Conservation (phyloP, 2,329 filamentous ascomycete genomes). For the Chrysosporium queenslandicum region DNA sequence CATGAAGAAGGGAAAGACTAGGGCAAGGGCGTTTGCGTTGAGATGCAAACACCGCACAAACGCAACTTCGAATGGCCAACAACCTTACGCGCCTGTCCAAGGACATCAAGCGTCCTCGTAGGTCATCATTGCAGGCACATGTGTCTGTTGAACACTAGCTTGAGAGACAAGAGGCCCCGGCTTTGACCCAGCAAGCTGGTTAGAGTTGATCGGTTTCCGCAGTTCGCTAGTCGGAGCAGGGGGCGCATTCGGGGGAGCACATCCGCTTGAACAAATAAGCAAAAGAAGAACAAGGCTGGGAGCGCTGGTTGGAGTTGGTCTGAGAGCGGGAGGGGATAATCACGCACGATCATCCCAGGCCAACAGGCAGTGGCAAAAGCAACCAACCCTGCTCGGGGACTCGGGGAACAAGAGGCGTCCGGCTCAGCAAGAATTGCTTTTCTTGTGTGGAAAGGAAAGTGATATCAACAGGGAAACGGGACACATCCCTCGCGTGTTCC, state of each 20-base stretch:
- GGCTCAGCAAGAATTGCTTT: too few relatives aligned
- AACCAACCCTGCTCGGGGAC: neutral
- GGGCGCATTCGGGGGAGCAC: neutral
- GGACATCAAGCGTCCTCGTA: too few relatives aligned
- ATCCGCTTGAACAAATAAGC: neutral
- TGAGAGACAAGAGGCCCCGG: neutral
- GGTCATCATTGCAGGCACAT: too few relatives aligned
- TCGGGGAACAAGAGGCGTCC: too few relatives aligned
- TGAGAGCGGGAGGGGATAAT: neutral
- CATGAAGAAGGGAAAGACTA: too few relatives aligned
- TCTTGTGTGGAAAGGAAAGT: neutral
- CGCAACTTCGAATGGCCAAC: too few relatives aligned
- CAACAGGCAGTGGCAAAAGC: neutral
- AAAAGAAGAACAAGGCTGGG: neutral
- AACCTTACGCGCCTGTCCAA: too few relatives aligned
- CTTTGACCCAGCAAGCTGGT: slow-evolving; percentile 7
- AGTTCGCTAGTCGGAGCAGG: neutral
- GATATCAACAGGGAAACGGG: neutral
- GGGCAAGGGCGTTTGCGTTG: too few relatives aligned
- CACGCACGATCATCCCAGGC: neutral
- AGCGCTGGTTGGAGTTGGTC: neutral
- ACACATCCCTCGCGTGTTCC: too few relatives aligned
- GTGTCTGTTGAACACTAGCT: too few relatives aligned
- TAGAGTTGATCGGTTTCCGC: neutral
- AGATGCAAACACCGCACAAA: too few relatives aligned